Conservation (phyloP, 768 basidiomycete species). For the Grammothele lineata region DNA sequence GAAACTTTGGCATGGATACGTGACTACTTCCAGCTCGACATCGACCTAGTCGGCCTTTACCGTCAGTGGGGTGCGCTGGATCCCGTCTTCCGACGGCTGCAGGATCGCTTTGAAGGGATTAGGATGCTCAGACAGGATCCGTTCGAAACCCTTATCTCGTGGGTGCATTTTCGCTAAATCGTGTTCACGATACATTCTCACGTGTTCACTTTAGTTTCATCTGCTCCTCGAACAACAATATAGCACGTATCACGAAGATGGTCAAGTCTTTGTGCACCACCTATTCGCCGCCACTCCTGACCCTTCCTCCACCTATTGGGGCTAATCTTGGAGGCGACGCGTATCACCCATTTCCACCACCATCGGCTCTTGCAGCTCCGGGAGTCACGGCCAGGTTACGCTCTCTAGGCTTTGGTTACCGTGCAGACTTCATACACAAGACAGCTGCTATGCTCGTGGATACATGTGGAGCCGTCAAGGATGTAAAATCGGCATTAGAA, state of each 20-base stretch:
- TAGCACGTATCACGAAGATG: constrained; percentile 91
- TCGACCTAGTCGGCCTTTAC: constrained; percentile 71
- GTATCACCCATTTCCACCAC: constrained; percentile 86
- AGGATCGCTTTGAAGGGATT: constrained; percentile 71
- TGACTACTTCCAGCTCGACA: constrained; percentile 86
- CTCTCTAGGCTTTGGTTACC: constrained; percentile 90
- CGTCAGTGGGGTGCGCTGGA: constrained; percentile 71
- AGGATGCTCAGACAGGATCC: constrained; percentile 89
- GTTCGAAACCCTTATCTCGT: constrained; percentile 96
- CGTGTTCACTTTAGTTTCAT: constrained; percentile 64
- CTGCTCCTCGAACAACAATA: constrained; percentile 97
- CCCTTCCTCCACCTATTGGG: constrained; percentile 35
- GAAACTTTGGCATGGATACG: constrained; percentile 73
- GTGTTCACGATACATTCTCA: too few relatives aligned
- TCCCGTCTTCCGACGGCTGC: constrained; percentile 63
- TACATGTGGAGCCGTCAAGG: constrained; percentile 33
- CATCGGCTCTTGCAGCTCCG: constrained; percentile 57
- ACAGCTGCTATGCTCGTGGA: constrained; percentile 78
- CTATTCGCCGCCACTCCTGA: constrained; percentile 68
- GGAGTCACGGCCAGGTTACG: constrained; percentile 64
- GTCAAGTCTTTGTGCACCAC: constrained; percentile 76
- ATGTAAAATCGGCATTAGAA: constrained; percentile 28
- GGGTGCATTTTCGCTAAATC: constrained; percentile 29
- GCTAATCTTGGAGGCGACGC: constrained; percentile 12
- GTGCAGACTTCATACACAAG: constrained; percentile 83